Percentiles rank a stretch among this genome's conserved stretches.
These are phyloP conservation scores for Neonectria coccinea DNA, from an alignment of 2,329 filamentous ascomycete species.

Conservation along the genomic window DNA sequence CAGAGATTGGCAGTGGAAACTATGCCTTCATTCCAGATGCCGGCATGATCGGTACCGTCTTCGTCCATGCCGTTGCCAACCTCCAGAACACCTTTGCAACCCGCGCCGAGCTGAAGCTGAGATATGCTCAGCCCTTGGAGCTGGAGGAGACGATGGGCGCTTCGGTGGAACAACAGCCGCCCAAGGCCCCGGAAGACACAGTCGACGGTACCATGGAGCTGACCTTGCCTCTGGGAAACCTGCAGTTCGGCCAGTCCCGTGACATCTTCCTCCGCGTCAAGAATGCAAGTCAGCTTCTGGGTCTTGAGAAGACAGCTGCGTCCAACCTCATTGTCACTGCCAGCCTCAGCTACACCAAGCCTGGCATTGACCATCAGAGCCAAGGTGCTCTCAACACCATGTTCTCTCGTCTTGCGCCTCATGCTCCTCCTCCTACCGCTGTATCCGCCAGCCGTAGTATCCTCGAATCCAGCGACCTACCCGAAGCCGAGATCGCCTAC, in stretches of 20 bases:
- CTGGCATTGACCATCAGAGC: constrained; percentile 23
- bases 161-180: constrained; percentile 52
- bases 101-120: constrained; percentile 57
- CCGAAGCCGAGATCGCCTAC: constrained; percentile 57
- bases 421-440: neutral
- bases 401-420: constrained; percentile 5
- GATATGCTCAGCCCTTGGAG: constrained; percentile 51
- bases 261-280: constrained; percentile 62
- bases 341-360: constrained; percentile 50
- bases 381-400: constrained; percentile 8
- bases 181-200: constrained; percentile 26
- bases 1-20: constrained; percentile 67
- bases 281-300: constrained; percentile 32
- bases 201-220: constrained; percentile 44
- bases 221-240: constrained; percentile 59
- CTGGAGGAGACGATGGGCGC: constrained; percentile 56
- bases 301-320: constrained; percentile 6
- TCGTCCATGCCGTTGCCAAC: constrained; percentile 71
- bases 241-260: constrained; percentile 72
- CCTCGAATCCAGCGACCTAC: constrained; percentile 41
- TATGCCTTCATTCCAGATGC: constrained; percentile 72
- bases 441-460: constrained; percentile 32
- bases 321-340: constrained; percentile 48
- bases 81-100: constrained; percentile 69
- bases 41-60: constrained; percentile 72